These are phyloP conservation scores for Boletus huronensis DNA, from an alignment of 768 basidiomycete species.

Conservation along the genomic window DNA sequence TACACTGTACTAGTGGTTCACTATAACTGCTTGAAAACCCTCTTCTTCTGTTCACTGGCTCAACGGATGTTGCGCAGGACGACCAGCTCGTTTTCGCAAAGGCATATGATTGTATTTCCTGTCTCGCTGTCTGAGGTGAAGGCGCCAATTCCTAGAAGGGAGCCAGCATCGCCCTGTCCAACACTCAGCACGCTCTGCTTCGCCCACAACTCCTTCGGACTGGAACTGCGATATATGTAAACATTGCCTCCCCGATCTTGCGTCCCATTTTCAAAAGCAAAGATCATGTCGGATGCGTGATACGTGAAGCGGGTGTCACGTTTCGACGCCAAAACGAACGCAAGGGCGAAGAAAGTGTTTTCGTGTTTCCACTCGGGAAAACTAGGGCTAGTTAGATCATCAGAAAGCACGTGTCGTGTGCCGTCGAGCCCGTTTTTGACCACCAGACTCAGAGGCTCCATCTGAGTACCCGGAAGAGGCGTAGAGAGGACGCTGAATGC, in stretches of 20 bases:
- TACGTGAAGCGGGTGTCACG: slow-evolving; percentile 85
- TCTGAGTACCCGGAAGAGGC: slow-evolving; percentile 55
- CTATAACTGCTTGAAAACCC: slow-evolving; percentile 22
- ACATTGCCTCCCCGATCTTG: slow-evolving; percentile 72
- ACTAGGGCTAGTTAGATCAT: slow-evolving; percentile 11
- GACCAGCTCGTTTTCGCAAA: slow-evolving; percentile 76
- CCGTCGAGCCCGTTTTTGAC: slow-evolving; percentile 76
- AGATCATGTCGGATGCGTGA: slow-evolving; percentile 56
- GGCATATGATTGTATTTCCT: slow-evolving; percentile 51
- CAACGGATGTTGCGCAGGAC: slow-evolving; percentile 44
- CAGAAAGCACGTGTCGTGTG: slow-evolving; percentile 50
- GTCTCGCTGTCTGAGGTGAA: slow-evolving; percentile 34
- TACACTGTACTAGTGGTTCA: slow-evolving; percentile 31
- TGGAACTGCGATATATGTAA: slow-evolving; percentile 73
- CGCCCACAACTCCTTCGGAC: slow-evolving; percentile 53
- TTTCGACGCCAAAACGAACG: slow-evolving; percentile 93
- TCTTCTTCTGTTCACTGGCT: background rate
- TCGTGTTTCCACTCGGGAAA: slow-evolving; percentile 63
- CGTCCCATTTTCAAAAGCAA: slow-evolving; percentile 82
- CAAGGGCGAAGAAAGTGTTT: slow-evolving; percentile 83
- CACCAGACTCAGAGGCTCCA: slow-evolving; percentile 43
- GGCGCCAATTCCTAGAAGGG: slow-evolving; percentile 71
- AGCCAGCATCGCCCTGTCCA: slow-evolving; percentile 64
- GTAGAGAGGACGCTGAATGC: slow-evolving; percentile 62
- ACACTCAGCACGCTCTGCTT: slow-evolving; percentile 82